phyloP scores from a whole-genome alignment of 306 rosid species.

The Trifolium dubium region DNA sequence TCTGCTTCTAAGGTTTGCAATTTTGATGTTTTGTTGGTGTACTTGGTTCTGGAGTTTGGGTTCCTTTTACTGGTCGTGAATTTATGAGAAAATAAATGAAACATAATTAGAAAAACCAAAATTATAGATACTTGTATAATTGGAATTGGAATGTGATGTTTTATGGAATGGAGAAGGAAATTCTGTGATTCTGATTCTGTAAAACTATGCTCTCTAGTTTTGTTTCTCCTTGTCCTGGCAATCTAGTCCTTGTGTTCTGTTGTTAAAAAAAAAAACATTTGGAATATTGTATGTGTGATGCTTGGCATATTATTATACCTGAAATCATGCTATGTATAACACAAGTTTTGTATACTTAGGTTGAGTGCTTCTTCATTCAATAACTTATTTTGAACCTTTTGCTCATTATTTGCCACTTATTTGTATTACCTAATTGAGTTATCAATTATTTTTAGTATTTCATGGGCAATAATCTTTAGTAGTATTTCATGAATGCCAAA shows the following conservation, averaged over 20 bases:
- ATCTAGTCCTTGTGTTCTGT: not conserved
- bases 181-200: constrained; percentile 33
- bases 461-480: constrained; percentile 5
- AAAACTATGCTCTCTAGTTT: constrained; percentile 12
- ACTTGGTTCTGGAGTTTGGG: constrained; percentile 22
- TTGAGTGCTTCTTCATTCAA: constrained; percentile 27
- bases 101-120: constrained; percentile 24
- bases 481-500: constrained; percentile 26
- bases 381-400: constrained; percentile 17
- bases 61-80: constrained; percentile 30
- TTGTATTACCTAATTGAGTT: constrained; percentile 29
- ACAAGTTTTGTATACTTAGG: constrained; percentile 9
- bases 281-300: constrained; percentile 24
- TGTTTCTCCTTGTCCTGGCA: constrained; percentile 27
- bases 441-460: constrained; percentile 31
- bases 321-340: constrained; percentile 13
- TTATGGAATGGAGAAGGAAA: constrained; percentile 26
- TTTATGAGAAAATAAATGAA: not conserved
- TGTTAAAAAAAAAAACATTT: not conserved
- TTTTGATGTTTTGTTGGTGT: constrained; percentile 35
- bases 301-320: constrained; percentile 30
- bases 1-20: constrained; percentile 37
- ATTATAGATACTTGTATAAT: constrained; percentile 16
- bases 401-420: constrained; percentile 4
- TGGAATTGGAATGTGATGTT: constrained; percentile 36